Evolutionary conservation across 106 monocot species (phyloP).

Genomic region (Vanilla planifolia): DNA sequence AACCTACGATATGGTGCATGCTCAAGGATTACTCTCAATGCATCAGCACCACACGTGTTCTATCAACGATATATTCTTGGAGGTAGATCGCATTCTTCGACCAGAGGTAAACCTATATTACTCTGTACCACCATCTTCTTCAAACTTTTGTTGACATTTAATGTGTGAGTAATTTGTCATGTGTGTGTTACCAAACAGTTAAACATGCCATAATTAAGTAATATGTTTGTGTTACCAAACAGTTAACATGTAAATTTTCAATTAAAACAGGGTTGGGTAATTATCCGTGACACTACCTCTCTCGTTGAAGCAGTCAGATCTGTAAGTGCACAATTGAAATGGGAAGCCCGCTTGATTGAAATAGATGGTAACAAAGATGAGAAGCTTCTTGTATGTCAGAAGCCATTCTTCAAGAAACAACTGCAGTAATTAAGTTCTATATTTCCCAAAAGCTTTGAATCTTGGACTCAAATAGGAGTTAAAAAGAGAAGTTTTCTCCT

Average conservation of each 20-base stretch:
- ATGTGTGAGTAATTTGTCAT: not conserved
- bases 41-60: conserved; percentile 53
- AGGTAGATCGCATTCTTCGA: conserved; percentile 85
- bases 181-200: too few species aligned
- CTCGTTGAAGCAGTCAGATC: conserved; percentile 56
- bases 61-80: conserved; percentile 61
- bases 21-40: conserved; percentile 60
- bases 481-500: too few species aligned
- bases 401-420: conserved; percentile 71
- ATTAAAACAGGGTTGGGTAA: conserved; percentile 64
- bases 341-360: conserved; percentile 63
- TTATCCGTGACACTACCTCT: conserved; percentile 40
- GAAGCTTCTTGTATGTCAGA: conserved; percentile 76
- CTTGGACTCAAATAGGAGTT: too few species aligned
- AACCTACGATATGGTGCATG: conserved; percentile 94
- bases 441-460: too few species aligned
- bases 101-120: conserved; percentile 54
- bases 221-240: too few species aligned
- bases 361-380: conserved; percentile 43
- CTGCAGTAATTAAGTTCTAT: conserved; percentile 7
- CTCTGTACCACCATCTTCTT: not conserved
- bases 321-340: conserved; percentile 43
- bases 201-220: too few species aligned
- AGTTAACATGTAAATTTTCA: too few species aligned
- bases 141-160: not conserved